Conservation (phyloP, 2,329 filamentous ascomycete species). For the Aspergillus novofumigatus region DNA sequence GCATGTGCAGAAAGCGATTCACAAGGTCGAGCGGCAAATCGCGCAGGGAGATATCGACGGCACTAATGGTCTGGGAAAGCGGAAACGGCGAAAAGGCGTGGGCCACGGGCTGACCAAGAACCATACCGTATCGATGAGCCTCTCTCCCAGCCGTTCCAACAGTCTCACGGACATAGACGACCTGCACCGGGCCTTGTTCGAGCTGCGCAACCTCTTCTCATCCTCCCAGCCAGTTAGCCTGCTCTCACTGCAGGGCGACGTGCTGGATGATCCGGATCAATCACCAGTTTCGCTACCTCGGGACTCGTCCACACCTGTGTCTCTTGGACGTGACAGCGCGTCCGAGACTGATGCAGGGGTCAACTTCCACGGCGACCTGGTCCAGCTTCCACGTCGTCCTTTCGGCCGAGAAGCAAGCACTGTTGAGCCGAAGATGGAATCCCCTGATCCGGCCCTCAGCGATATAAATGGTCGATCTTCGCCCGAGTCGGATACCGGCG, state of each 20-base stretch:
- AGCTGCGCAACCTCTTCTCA: conserved; percentile 35
- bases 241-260: conserved; percentile 31
- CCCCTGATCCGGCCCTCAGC: background rate
- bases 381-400: background rate
- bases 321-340: background rate
- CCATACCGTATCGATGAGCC: background rate
- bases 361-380: background rate
- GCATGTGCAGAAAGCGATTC: conserved; percentile 89
- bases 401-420: background rate
- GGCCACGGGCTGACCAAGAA: conserved; percentile 8
- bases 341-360: background rate
- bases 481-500: background rate
- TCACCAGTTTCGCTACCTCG: conserved; percentile 29
- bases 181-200: conserved; percentile 30
- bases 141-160: conserved; percentile 40
- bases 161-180: conserved; percentile 67
- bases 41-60: conserved; percentile 60
- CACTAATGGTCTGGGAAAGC: conserved; percentile 48
- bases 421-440: background rate
- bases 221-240: conserved; percentile 32
- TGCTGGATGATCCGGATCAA: conserved; percentile 36
- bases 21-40: conserved; percentile 88
- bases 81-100: conserved; percentile 53
- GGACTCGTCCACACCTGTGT: conserved; percentile 15
- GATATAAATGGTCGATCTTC: background rate